phyloP scores from a whole-genome alignment of 1,139 yeast species.

The Lodderomyces margitis region DNA sequence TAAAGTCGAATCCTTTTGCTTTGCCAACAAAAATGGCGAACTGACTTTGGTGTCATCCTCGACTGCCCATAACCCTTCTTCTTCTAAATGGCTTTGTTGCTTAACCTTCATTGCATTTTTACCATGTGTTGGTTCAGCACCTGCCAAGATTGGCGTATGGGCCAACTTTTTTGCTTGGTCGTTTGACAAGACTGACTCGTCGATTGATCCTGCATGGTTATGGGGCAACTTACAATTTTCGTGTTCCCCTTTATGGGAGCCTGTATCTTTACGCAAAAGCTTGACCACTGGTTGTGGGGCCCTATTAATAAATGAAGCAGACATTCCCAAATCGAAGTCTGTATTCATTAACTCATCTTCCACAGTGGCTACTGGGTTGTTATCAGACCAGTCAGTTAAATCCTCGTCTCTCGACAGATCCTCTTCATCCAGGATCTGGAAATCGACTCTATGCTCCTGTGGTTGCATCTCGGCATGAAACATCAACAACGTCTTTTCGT shows the following conservation, averaged over 20 bases:
- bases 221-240: conserved; percentile 38
- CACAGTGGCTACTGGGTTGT: conserved; percentile 11
- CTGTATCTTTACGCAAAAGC: conserved; percentile 22
- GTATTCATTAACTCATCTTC: conserved; percentile 18
- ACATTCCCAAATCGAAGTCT: conserved; percentile 43
- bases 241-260: conserved; percentile 26
- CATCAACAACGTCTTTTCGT: conserved; percentile 70
- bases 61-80: background rate
- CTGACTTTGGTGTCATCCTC: conserved; percentile 12
- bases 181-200: conserved; percentile 40
- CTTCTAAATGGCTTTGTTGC: conserved; percentile 16
- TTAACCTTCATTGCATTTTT: conserved; percentile 47
- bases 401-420: conserved; percentile 18
- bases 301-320: conserved; percentile 42
- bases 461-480: conserved; percentile 91
- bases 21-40: conserved; percentile 31
- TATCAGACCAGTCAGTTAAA: conserved; percentile 11
- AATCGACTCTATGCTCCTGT: conserved; percentile 22
- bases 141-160: conserved; percentile 51
- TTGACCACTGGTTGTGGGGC: conserved; percentile 41
- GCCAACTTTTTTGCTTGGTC: conserved; percentile 54
- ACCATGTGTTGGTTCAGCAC: conserved; percentile 59
- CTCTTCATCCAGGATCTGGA: conserved; percentile 22
- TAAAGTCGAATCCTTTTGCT: conserved; percentile 38
- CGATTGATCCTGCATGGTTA: conserved; percentile 39